These are phyloP conservation scores for Kodamaea anthophila DNA, from an alignment of 1,139 yeast species.

Conservation along the genomic window DNA sequence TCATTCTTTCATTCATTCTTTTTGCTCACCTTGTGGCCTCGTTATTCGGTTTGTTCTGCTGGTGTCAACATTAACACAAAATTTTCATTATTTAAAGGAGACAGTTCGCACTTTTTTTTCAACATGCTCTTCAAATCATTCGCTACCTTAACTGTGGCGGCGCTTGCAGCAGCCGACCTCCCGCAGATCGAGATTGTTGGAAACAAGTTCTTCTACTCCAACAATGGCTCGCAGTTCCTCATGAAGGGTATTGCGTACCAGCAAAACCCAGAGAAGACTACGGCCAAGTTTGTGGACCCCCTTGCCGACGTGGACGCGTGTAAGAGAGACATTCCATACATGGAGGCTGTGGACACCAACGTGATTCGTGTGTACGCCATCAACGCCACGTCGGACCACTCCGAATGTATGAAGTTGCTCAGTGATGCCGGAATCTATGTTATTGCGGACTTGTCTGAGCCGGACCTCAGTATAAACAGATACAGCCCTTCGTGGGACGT, in stretches of 20 bases:
- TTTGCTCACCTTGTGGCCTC: background rate
- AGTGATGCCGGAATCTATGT: slow-evolving; percentile 76
- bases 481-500: slow-evolving; percentile 53
- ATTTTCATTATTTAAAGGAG: slow-evolving; percentile 1
- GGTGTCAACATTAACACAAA: too few relatives aligned
- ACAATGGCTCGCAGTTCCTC: slow-evolving; percentile 76
- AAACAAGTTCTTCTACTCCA: slow-evolving; percentile 71
- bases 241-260: slow-evolving; percentile 78
- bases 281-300: slow-evolving; percentile 23
- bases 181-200: slow-evolving; percentile 57
- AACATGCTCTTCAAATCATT: slow-evolving; percentile 46
- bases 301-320: slow-evolving; percentile 35
- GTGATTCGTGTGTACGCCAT: slow-evolving; percentile 72
- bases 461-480: slow-evolving; percentile 59
- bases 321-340: slow-evolving; percentile 71
- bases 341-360: slow-evolving; percentile 57
- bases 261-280: slow-evolving; percentile 49
- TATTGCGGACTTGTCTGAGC: slow-evolving; percentile 68
- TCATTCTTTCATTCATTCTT: background rate
- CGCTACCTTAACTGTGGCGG: slow-evolving; percentile 27
- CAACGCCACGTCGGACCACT: slow-evolving; percentile 58
- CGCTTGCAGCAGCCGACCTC: slow-evolving; percentile 32
- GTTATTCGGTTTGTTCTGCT: slow-evolving; percentile 1
- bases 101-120: slow-evolving; percentile 1
- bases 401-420: slow-evolving; percentile 59